Conservation (phyloP, 352 stramenopile genomes). For the Plasmopara viticola region DNA sequence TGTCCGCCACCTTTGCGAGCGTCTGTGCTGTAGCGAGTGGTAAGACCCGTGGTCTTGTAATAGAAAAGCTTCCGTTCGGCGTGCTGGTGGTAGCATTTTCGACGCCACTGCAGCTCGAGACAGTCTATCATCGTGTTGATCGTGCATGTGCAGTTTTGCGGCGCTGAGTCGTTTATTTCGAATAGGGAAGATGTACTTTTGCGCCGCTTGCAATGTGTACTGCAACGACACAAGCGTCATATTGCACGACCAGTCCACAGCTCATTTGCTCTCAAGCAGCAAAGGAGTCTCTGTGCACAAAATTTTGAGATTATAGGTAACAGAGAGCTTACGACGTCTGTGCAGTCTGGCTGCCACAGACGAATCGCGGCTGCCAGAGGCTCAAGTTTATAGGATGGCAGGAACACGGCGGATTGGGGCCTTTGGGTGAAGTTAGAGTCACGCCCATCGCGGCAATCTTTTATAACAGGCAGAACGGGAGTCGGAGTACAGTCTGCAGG, state of each 20-base stretch:
- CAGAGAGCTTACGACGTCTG: not conserved
- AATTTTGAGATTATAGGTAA: conserved; percentile 17
- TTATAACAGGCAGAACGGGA: conserved; percentile 44
- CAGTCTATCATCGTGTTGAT: conserved; percentile 30
- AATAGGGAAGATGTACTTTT: conserved; percentile 25
- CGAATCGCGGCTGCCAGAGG: conserved; percentile 59
- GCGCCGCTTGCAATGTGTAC: conserved; percentile 46
- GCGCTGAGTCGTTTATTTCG: conserved; percentile 12
- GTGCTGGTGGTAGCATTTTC: conserved; percentile 41
- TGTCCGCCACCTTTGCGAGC: conserved; percentile 39
- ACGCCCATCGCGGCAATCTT: conserved; percentile 42
- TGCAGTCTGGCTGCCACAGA: conserved; percentile 57
- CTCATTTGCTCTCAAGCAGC: conserved; percentile 41
- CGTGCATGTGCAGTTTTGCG: conserved; percentile 26
- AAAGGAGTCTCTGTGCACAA: conserved; percentile 40
- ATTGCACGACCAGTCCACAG: conserved; percentile 51
- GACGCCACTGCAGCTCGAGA: conserved; percentile 27
- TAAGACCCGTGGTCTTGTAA: conserved; percentile 30
- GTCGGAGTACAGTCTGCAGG: conserved; percentile 25
- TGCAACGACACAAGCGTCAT: conserved; percentile 39
- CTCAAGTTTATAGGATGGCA: conserved; percentile 57
- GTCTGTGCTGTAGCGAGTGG: conserved; percentile 34
- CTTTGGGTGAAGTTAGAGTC: conserved; percentile 13
- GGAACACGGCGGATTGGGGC: conserved; percentile 33
- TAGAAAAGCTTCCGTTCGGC: conserved; percentile 47